A percentile compares a stretch with the other conserved stretches of the same genome.
Evolutionary conservation across 2,329 filamentous ascomycete genomes (phyloP).

Genomic region (Cordyceps cateniannulata): DNA sequence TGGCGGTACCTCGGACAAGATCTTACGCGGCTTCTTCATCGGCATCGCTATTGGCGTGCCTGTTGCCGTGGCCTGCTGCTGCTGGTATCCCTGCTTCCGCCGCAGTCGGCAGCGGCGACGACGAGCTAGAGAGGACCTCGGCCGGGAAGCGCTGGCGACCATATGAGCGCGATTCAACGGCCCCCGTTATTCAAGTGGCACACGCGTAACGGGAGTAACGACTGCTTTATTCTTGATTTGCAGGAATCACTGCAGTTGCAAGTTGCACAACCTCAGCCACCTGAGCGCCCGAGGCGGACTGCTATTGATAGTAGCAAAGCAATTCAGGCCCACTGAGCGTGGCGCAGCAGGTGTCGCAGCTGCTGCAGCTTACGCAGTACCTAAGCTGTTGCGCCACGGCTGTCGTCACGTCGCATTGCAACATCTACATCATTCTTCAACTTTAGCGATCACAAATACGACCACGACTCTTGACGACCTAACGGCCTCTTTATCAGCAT

Average conservation of each 20-base stretch:
- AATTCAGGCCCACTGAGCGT: too few relatives aligned
- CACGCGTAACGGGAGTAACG: too few relatives aligned
- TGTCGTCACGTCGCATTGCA: neutral
- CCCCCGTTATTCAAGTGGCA: too few relatives aligned
- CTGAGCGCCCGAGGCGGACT: too few relatives aligned
- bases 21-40: conserved; percentile 12
- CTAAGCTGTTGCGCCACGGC: neutral
- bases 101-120: neutral
- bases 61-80: conserved; percentile 7
- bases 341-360: neutral
- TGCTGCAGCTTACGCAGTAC: too few relatives aligned
- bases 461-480: neutral
- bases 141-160: neutral
- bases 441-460: neutral
- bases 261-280: too few relatives aligned
- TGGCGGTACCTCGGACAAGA: neutral
- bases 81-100: conserved; percentile 11
- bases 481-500: neutral
- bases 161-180: neutral
- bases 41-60: conserved; percentile 10
- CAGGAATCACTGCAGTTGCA: too few relatives aligned
- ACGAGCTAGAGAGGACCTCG: neutral
- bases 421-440: neutral
- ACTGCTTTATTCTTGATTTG: too few relatives aligned
- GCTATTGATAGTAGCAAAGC: too few relatives aligned